Base-by-base conservation (phyloP, 208 protist species). In the Trypanosoma rangeli region DNA sequence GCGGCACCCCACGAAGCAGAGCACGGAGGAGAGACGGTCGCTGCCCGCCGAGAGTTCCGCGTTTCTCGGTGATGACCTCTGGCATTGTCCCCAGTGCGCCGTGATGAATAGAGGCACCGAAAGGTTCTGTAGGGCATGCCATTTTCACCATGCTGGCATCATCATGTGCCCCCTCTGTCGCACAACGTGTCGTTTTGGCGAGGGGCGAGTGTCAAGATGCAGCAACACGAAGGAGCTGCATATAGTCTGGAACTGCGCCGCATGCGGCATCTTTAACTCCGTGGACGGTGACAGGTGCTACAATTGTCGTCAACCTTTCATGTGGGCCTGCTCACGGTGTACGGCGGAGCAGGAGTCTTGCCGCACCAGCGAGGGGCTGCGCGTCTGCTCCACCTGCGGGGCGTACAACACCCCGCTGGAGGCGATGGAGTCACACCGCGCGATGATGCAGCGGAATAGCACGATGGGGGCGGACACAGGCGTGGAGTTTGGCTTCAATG, bases 401-500 rank as follows among this genome's bases (percentile, higher is more conserved):
- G 50, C 61, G 49, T 84, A 86, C 64, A 90, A 86, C 81, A 94
- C 86, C 8, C 86, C 86, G 2, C 71, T 85, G 28, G 86, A 94
- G 35, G 72, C 91, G n/a, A 33, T 83, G 29, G 42, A 60, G 9
- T 70, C 63, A 16, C 55, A 24, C 16, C n/a, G 50, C 5, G 10
- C 24, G n/a, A 48, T 31, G 9, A 9, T 1, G n/a, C 9, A 33
- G 3, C 13, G 46, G 8, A 28, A 7, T 10, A 15, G 26, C 82
- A 70, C 55, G 76, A 28, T 62, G 76, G 62, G 52, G 54, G 31
- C 18, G 56, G 53, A 68, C 20, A 67, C 73, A 24, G 70, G 75
- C 62, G 67, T 77, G 46, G 68, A 73, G 62, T 94, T 94, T 68
- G 89, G 89, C 64, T 83, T 92, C 7, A 94, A 91, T 68, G 89